Evolutionary conservation across 2,329 filamentous ascomycete species (phyloP), one percentile per base, ranked within the genome.

Genomic region (Xylaria sp.): DNA sequence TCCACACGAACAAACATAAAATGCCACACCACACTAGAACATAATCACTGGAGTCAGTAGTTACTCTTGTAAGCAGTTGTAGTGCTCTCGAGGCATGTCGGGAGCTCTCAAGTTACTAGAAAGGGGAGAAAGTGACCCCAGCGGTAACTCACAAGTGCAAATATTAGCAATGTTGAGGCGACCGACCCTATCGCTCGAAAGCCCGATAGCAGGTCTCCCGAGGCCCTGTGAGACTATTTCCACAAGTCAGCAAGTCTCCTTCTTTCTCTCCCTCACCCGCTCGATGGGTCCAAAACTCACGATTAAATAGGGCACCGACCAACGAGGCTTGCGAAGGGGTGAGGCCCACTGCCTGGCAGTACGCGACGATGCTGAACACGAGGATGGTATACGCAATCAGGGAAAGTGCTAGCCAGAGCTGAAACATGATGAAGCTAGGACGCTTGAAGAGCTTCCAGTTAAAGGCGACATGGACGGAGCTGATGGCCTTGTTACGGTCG

Each of bases 281-380:
- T 2, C 17, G 24, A 7, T 11, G 11, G 24, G 17, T 2, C 3
- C 17, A 21, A 8, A 11, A 76, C 65, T 86, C 82, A 75, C 91
- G 76, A 76, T 93, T 94, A 73, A 94, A 85, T 45, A 94, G 79
- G 4, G 92, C 92, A n/a, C 88, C 90, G 54, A 93, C 84, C 17
- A 93, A 83, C 0, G 89, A 89, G 6, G 90, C 92, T 75, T 94
- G 89, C 4, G 86, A 84, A 1, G 91, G 83, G 0, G 84, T 84
- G 34, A 94, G 85, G 1, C 92, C 92, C 51, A 94, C 86, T 4
- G 85, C 85, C 64, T 86, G 85, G 45, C 90, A 90, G 75, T 93
- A 95, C 76, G 90, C 92, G 14, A 92, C 89, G 54, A 94, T 81
- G 11, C 88, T 91, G 79, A 94, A 95, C 53, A 94, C 85, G n/a